Base-by-base conservation (phyloP, 148 eudicot genomes). In the Rhododendron kiyosumense region DNA sequence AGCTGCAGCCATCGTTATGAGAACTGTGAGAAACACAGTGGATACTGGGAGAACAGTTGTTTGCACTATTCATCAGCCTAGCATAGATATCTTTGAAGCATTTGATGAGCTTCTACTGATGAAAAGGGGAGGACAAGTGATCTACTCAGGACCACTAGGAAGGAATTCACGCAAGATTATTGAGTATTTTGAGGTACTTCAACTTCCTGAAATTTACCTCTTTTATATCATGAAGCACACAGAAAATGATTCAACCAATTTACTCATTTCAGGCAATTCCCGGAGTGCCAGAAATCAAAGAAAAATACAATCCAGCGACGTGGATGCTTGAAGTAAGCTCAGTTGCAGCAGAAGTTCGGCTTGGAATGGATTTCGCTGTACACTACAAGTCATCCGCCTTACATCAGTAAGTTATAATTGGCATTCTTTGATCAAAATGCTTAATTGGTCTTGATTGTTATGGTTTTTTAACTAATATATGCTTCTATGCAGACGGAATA, bases 1-100 rank as follows among this genome's bases (percentile, higher is more conserved):
- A 83, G 95, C 97, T 51, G 97, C 97, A 69, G 97, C 97, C 45
- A 94, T 94, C 38, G 95, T 94, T 43, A 93, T 94, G 97, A 92
- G 94, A 82, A 85, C 95, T 5, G 93, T 93, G 28, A 90, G 95
- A 80, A 93, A 93, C 90, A 93, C 95, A 0, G 95, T 92, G 3
- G 87, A 93, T 81, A 93, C 94, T 3, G 95, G 94, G 73, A 84
- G 95, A 81, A 93, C 94, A 1, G 95, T 93, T 10, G 95, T 93
- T 54, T 91, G 95, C 90, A 93, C 95, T 41, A 92, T 92, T 87
- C 94, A 93, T 86, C 95, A 93, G 90, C 95, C 95, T 43, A 93
- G 96, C 91, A 92, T 93, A 77, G 94, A 93, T 88, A 93, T 93
- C 15, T 94, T 94, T 83, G 97, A 94, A 69, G 93, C 97, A 73